Base-by-base conservation (phyloP, 305 asterid species). In the Fraxinus velutina region DNA sequence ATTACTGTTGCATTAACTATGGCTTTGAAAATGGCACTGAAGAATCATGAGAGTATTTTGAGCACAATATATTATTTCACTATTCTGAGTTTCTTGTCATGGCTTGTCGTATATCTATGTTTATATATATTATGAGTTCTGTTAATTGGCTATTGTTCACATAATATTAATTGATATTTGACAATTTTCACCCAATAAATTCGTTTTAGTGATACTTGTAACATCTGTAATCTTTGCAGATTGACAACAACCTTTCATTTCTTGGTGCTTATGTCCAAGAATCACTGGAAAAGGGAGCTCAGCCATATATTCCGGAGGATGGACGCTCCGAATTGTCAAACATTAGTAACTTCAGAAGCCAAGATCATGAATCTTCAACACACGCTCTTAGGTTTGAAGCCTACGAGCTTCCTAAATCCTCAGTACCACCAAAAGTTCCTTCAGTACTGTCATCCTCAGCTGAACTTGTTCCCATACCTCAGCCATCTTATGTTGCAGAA, bases 351-450 rank as follows among this genome's bases (percentile, higher is more conserved):
- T 92, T 91, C 88, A 90, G 89, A 86, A 85, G 73, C 85, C 97
- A 92, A 42, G 94, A 89, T 47, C 93, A 88, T 22, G 99, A 92
- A 80, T 79, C 92, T 29, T 85, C 93, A 21, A 75, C 89, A 27
- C 98, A 94, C 75, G 75, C 96, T 73, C 97, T 94, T 79, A 92
- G 97, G 85, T 96, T 96, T 77, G 98, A 94, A 88, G 98, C 99
- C 68, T 96, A 96, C 2, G 98, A 94, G 89, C 92, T 92, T 75
- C 97, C 98, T 60, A 92, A 91, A 86, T 91, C 97, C 77, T 82
- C 93, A 29, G 77, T 83, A 73, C 91, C 95, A 74, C 82, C 88
- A 83, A 86, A 82, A 36, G 34, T 81, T 68, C 83, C 96, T 77
- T 92, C 93, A 32, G 78, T 81, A n/a, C 85, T 85, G 37, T 71